Evolutionary conservation across 768 basidiomycete species (phyloP).

Genomic region (Lactarius vividus): DNA sequence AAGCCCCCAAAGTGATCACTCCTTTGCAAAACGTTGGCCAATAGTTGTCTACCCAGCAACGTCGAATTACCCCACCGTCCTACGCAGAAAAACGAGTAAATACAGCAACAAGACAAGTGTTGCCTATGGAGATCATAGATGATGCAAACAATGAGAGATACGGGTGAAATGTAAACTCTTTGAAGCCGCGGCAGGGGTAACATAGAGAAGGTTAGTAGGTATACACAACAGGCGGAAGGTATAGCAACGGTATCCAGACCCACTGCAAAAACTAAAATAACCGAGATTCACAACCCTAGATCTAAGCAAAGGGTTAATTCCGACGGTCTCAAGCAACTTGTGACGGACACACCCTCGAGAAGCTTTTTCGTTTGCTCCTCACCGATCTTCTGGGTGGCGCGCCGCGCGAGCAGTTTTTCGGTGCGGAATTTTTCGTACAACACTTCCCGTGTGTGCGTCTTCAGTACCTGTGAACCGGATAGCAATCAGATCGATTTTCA

Average conservation of each 20-base stretch:
- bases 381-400: constrained; percentile 76
- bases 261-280: not conserved
- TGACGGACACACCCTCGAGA: constrained; percentile 56
- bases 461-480: constrained; percentile 56
- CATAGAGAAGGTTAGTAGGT: constrained; percentile 1
- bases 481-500: constrained; percentile 1
- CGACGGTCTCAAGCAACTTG: not conserved
- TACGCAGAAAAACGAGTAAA: constrained; percentile 13
- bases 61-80: constrained; percentile 3
- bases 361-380: constrained; percentile 71
- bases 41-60: constrained; percentile 1
- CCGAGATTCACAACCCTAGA: constrained; percentile 23
- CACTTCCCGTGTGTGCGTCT: constrained; percentile 80
- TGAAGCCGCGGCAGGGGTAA: not conserved
- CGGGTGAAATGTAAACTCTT: not conserved
- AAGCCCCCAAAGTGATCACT: not conserved
- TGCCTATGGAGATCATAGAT: not conserved
- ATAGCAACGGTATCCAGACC: constrained; percentile 22
- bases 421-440: constrained; percentile 93
- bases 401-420: constrained; percentile 83
- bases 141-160: constrained; percentile 6
- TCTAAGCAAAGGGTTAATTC: constrained; percentile 8
- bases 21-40: not conserved
- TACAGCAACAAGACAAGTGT: constrained; percentile 11
- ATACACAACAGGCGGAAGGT: constrained; percentile 15